A percentile compares a stretch with the other conserved stretches of the same genome.
These are phyloP conservation scores for Penicillium coffeae DNA, from an alignment of 495 filamentous ascomycete species.

Conservation along the genomic window DNA sequence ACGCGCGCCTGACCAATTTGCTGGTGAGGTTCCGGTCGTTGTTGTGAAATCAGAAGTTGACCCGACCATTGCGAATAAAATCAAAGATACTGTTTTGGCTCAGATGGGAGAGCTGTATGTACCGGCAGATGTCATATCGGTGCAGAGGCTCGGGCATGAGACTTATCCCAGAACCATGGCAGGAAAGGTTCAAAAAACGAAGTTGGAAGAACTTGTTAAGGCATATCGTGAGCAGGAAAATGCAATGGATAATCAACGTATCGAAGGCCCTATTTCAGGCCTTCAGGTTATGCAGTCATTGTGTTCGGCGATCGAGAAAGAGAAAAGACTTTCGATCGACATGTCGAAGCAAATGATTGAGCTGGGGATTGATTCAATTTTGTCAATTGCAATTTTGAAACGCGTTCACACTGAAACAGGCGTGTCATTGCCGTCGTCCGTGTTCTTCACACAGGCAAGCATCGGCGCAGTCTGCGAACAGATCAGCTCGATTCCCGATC, in stretches of 20 bases:
- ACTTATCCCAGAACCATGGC: conserved; percentile 34
- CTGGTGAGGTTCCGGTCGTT: conserved; percentile 22
- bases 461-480: conserved; percentile 5
- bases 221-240: background rate
- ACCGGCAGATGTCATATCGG: conserved; percentile 27
- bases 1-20: conserved; percentile 9
- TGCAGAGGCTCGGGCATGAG: conserved; percentile 29
- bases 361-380: conserved; percentile 17
- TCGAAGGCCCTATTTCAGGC: background rate
- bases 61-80: conserved; percentile 4
- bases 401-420: conserved; percentile 11
- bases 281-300: conserved; percentile 7
- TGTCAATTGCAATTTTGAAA: conserved; percentile 14
- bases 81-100: conserved; percentile 22
- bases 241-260: background rate
- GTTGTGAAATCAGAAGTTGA: conserved; percentile 6
- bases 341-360: conserved; percentile 11
- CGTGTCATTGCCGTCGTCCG: conserved; percentile 13
- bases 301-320: conserved; percentile 9
- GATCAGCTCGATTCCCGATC: conserved; percentile 6
- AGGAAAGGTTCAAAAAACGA: conserved; percentile 38
- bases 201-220: conserved; percentile 4
- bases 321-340: conserved; percentile 7
- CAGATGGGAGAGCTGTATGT: conserved; percentile 30
- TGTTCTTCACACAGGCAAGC: conserved; percentile 14